Base-by-base conservation (phyloP, 192 early-diverging fungal genomes). In the Pilobolus umbonatus region DNA sequence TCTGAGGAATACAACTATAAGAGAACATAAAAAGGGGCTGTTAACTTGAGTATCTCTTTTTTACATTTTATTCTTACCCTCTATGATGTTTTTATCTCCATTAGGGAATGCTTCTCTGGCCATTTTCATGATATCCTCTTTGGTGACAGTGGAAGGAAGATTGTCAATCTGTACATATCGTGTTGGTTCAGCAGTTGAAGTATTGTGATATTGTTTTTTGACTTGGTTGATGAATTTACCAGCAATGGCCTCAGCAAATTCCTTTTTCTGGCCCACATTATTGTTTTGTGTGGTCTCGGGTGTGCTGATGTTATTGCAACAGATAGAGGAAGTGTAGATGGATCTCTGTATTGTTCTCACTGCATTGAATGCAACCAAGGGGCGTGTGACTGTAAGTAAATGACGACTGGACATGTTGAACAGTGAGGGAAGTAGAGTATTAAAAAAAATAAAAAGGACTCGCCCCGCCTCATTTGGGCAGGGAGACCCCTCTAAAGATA, bases 71-170 rank as follows among this genome's bases (percentile, higher is more conserved):
- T 19, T 34, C 51, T 59, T 58, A 69, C 67, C 50, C 24, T 69
- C 67, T 26, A 56, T 21, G 36, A 69, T 69, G 24, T 30, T 45
- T 21, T 51, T 59, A 26, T 63, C 67, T n/a, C 50, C 56, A 7
- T 69, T 19, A 26, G 5, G 34, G 21, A 62, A 55, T 25, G 67
- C 61, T 43, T 62, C 43, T 45, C 67, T 62, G 12, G 61, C 67
- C 15, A 69, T 26, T 29, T 63, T 62, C 46, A 21, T 25, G 9
- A 69, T 55, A 47, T 69, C 67, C 42, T 69, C 67, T 26, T 43
- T 43, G 9, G 67, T 69, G 24, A 39, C 61, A 29, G 67, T 69
- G 1, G 26, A 12, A 48, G 67, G 67, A 32, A 69, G 19, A 30
- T 53, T 32, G 21, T 69, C 56, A 38, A 69, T 40, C 17, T 24